Conservation (phyloP, 768 basidiomycete genomes). For the Amanita pseudoporphyria region DNA sequence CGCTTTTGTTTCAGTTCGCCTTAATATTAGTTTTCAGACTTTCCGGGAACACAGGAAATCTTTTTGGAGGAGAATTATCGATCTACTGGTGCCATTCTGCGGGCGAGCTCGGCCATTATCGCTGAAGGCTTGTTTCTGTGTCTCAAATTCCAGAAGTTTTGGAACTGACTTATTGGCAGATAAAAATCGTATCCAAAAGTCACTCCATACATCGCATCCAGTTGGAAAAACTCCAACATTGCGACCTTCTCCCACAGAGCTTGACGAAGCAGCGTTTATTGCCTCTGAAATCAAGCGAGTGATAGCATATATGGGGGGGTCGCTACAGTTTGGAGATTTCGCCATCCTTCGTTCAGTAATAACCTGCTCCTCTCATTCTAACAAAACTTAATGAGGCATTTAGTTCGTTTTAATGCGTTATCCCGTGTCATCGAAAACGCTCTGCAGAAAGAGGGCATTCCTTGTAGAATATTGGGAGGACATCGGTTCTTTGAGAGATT, state of each 20-base stretch:
- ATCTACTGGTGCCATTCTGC: constrained; percentile 68
- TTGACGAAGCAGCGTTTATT: constrained; percentile 61
- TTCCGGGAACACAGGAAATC: constrained; percentile 53
- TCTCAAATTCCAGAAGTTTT: neutral
- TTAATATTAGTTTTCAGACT: constrained; percentile 35
- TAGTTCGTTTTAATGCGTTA: constrained; percentile 76
- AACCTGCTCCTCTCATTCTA: neutral
- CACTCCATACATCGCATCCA: constrained; percentile 60
- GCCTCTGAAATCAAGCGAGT: constrained; percentile 71
- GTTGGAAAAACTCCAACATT: constrained; percentile 52
- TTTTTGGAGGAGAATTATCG: constrained; percentile 84
- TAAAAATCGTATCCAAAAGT: constrained; percentile 64
- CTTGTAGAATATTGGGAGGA: constrained; percentile 65
- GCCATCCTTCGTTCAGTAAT: constrained; percentile 61
- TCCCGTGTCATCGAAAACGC: constrained; percentile 69
- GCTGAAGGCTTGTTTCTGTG: constrained; percentile 49
- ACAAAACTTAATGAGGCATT: constrained; percentile 1
- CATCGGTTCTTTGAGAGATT: constrained; percentile 82
- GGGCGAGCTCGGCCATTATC: constrained; percentile 69
- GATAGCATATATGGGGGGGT: constrained; percentile 65
- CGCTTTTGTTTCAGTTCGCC: neutral
- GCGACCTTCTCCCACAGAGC: constrained; percentile 39
- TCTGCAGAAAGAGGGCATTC: constrained; percentile 72
- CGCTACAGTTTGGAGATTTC: constrained; percentile 66
- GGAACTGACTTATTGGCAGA: constrained; percentile 33